Conservation (phyloP, 2,329 filamentous ascomycete species). For the Didymosphaeria variabile region DNA sequence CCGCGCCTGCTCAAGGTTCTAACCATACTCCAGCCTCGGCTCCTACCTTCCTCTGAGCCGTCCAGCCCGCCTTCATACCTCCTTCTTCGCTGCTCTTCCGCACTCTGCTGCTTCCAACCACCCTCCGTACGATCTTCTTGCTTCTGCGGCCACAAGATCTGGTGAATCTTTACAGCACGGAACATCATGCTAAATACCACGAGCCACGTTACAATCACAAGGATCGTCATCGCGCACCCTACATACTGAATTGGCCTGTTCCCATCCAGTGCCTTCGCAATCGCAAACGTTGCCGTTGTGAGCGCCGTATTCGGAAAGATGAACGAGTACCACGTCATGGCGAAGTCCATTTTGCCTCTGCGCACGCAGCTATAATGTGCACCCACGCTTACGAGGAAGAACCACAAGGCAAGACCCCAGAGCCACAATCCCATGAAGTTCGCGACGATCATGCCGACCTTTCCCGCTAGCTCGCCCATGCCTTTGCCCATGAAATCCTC, state of each 20-base stretch:
- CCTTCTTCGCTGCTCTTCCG: slow-evolving; percentile 40
- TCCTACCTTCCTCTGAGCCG: slow-evolving; percentile 30
- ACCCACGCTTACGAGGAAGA: slow-evolving; percentile 81
- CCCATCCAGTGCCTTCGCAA: slow-evolving; percentile 64
- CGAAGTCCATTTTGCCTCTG: slow-evolving; percentile 72
- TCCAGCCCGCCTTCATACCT: slow-evolving; percentile 22
- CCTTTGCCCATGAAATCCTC: slow-evolving; percentile 64
- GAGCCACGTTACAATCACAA: slow-evolving; percentile 73
- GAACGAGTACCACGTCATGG: slow-evolving; percentile 88
- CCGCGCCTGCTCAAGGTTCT: slow-evolving; percentile 34
- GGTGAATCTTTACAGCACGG: slow-evolving; percentile 68
- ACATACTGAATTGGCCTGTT: slow-evolving; percentile 68
- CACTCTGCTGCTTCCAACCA: slow-evolving; percentile 57
- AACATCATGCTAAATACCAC: slow-evolving; percentile 76
- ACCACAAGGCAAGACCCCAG: slow-evolving; percentile 84
- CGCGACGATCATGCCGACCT: slow-evolving; percentile 63
- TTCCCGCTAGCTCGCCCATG: slow-evolving; percentile 61
- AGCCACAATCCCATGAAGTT: slow-evolving; percentile 79
- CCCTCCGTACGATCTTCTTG: slow-evolving; percentile 71
- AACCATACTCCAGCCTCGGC: slow-evolving; percentile 31
- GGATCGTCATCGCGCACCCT: slow-evolving; percentile 72
- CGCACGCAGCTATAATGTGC: slow-evolving; percentile 75
- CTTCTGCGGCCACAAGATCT: slow-evolving; percentile 81
- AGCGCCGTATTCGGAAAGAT: slow-evolving; percentile 82
- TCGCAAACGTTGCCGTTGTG: slow-evolving; percentile 75